Evolutionary conservation across 2,329 filamentous ascomycete species (phyloP).

Genomic region (Fusarium chlamydosporum): DNA sequence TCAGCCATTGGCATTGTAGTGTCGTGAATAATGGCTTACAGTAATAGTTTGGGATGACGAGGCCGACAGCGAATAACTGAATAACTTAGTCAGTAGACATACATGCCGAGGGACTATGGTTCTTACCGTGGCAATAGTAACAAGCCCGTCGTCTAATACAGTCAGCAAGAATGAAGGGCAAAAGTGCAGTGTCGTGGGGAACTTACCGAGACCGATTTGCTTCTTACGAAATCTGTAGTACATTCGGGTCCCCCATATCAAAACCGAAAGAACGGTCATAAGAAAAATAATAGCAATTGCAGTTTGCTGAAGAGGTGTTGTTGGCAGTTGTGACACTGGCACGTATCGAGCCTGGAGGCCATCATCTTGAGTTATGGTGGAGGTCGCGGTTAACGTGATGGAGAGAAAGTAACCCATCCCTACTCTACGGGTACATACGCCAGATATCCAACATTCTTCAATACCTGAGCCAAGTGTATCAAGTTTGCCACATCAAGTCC

Average conservation of each 20-base stretch:
- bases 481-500: neutral
- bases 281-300: conserved; percentile 42
- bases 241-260: conserved; percentile 33
- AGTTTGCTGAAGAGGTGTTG: conserved; percentile 38
- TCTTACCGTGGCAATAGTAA: conserved; percentile 36
- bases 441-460: too few species aligned
- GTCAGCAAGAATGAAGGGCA: neutral
- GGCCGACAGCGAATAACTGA: conserved; percentile 35
- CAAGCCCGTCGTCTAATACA: conserved; percentile 40
- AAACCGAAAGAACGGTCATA: conserved; percentile 36
- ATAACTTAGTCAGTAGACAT: neutral
- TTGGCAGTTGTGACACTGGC: conserved; percentile 30
- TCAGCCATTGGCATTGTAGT: accelerated
- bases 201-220: conserved; percentile 40
- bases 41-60: conserved; percentile 38
- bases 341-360: conserved; percentile 27
- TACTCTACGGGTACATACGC: too few species aligned
- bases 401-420: too few species aligned
- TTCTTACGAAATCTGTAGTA: conserved; percentile 40
- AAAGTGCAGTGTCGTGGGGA: neutral
- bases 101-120: too few species aligned
- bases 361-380: neutral
- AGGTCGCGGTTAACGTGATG: too few species aligned
- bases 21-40: conserved; percentile 3
- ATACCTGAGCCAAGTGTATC: too few species aligned